A percentile compares a stretch with the other conserved stretches of the same genome.
Conservation (phyloP, 495 filamentous ascomycete species). For the Opeltia flavorubescens region DNA sequence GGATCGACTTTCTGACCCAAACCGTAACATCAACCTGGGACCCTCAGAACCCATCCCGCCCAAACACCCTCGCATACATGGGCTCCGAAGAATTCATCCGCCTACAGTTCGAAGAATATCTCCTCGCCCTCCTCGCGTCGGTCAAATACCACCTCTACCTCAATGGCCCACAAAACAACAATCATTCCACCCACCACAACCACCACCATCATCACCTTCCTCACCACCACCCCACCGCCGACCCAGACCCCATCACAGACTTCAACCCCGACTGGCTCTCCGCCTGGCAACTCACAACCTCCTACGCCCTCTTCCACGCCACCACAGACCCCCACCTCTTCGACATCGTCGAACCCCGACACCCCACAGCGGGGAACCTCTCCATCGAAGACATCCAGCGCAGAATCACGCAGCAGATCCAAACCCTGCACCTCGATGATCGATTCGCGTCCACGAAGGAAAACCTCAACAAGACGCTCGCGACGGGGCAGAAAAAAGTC, state of each 20-base stretch:
- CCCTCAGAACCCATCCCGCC: constrained; percentile 70
- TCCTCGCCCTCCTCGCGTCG: constrained; percentile 73
- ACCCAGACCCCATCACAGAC: constrained; percentile 74
- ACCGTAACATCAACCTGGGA: constrained; percentile 96
- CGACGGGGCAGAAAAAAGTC: constrained; percentile 74
- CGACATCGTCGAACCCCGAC: constrained; percentile 81
- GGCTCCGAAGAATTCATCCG: constrained; percentile 97
- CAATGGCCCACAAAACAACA: no score
- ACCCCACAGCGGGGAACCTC: constrained; percentile 88
- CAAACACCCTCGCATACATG: constrained; percentile 87
- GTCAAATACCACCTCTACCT: constrained; percentile 84
- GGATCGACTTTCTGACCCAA: constrained; percentile 92
- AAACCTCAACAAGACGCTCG: constrained; percentile 61
- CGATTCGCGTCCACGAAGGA: constrained; percentile 64
- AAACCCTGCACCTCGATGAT: constrained; percentile 81
- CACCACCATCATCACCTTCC: constrained; percentile 10
- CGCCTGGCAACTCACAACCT: constrained; percentile 73
- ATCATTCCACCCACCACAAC: constrained; percentile 8
- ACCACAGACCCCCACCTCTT: constrained; percentile 79
- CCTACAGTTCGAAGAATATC: constrained; percentile 94
- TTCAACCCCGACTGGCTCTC: constrained; percentile 66
- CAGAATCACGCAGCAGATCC: constrained; percentile 72
- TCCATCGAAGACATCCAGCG: constrained; percentile 92
- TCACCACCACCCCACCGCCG: constrained; percentile 52
- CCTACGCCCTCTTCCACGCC: constrained; percentile 69